Evolutionary conservation across 2,329 filamentous ascomycete genomes (phyloP), one percentile per base, ranked within the genome.

Genomic region (Coniochaeta ligniaria): DNA sequence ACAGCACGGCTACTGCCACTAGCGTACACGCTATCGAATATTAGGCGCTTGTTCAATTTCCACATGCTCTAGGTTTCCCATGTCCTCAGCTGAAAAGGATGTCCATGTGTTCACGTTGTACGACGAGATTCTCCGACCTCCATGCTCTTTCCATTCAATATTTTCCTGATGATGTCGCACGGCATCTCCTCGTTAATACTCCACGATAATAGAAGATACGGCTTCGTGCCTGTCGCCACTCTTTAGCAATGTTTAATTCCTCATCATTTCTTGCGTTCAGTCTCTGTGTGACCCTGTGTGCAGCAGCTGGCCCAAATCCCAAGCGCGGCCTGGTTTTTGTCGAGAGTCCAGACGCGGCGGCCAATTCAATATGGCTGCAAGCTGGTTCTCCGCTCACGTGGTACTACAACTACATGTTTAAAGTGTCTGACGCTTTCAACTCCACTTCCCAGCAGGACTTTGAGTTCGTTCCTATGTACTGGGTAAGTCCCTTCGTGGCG

Each of bases 381-480:
- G 54, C 75, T 2, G 77, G 75, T 41, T 83, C 81, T 26, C 83
- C 86, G 50, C 74, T 94, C 59, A 87, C 85, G 2, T 94, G 91
- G 90, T 94, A 95, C 78, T 93, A 93, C 81, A 93, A 92, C 77
- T 94, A 92, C 72, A 73, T 74, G 20, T 69, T 77, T 26, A 70
- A 73, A 8, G 87, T 88, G 1, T 83, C 86, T 0, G 63, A 77
- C 0, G 75, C 75, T 43, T 87, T 81, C 68, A 65, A 72, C 36
- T 70, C 76, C 58, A 67, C 78, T 41, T 65, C 78, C 0, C 81
- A 86, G 65, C 74, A 76, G 6, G 71, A 78, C 17, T 83, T 93
- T 65, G 80, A 90, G 70, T 94, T 91, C 72, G 85, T 94, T 1
- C 90, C 90, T 41, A 92, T 91, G 88, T 82, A 92, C 63, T 93